Conservation (phyloP, 495 filamentous ascomycete species). For the Annulohypoxylon maeteangense region DNA sequence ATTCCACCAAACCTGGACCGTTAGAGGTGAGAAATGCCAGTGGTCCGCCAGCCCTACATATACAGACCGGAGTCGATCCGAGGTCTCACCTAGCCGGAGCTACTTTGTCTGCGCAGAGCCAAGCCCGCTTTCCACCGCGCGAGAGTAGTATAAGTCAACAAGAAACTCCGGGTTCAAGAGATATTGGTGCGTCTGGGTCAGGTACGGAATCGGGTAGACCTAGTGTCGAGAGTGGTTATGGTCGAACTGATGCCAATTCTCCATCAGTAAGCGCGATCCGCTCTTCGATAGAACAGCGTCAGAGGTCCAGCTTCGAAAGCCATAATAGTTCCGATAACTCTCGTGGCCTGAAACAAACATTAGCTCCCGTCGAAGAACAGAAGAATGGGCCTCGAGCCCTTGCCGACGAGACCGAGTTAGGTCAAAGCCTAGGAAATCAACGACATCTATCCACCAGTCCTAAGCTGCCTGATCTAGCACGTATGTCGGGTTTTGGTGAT, state of each 20-base stretch:
- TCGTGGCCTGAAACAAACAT: slow-evolving; percentile 49
- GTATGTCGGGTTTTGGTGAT: slow-evolving; percentile 72
- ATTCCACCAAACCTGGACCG: slow-evolving; percentile 9
- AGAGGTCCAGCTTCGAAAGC: slow-evolving; percentile 40
- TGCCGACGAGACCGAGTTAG: background rate
- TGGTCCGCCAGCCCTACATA: slow-evolving; percentile 37
- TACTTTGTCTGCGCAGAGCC: slow-evolving; percentile 32
- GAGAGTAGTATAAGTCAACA: slow-evolving; percentile 69
- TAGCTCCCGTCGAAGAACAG: slow-evolving; percentile 67
- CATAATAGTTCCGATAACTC: slow-evolving; percentile 48
- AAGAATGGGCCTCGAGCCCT: slow-evolving; percentile 65
- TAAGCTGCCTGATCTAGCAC: slow-evolving; percentile 71
- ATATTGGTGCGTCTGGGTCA: slow-evolving; percentile 32
- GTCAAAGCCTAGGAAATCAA: slow-evolving; percentile 7
- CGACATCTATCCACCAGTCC: slow-evolving; percentile 58
- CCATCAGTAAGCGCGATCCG: slow-evolving; percentile 14
- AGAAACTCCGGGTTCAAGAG: slow-evolving; percentile 45
- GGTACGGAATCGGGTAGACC: slow-evolving; percentile 61
- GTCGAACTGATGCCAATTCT: slow-evolving; percentile 17
- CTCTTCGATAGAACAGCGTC: slow-evolving; percentile 31
- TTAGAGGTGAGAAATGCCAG: slow-evolving; percentile 24
- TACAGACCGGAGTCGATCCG: slow-evolving; percentile 31
- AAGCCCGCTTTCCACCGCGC: slow-evolving; percentile 62
- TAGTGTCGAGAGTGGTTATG: slow-evolving; percentile 54
- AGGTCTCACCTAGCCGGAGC: background rate